A percentile compares a stretch with the other conserved stretches of the same genome.
Conservation (phyloP, 371 early-diverging fungal species). For the Mortierella sp. region DNA sequence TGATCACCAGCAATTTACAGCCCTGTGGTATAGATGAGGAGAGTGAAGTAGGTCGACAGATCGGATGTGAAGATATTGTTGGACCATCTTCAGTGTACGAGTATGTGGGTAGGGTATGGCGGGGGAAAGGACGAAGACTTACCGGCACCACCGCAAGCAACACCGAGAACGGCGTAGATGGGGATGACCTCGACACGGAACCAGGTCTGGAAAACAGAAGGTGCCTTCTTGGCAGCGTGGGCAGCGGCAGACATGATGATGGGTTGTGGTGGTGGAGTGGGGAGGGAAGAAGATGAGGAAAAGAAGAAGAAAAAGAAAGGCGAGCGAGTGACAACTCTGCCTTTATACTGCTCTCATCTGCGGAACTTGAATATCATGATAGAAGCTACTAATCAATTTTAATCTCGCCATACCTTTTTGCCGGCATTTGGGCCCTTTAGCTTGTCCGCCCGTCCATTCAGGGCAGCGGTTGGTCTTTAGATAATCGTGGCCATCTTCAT, state of each 20-base stretch:
- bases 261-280: constrained; percentile 3
- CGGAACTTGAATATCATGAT: neutral
- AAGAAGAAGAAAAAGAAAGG: constrained; percentile 5
- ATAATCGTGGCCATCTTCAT: too few species aligned
- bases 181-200: constrained; percentile 76
- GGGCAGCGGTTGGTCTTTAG: neutral
- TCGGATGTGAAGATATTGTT: neutral
- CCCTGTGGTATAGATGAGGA: neutral
- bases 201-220: constrained; percentile 62
- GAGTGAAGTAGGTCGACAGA: neutral
- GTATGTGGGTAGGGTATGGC: neutral
- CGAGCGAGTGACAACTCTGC: neutral
- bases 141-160: constrained; percentile 70
- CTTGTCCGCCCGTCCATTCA: neutral
- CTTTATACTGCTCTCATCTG: constrained; percentile 1
- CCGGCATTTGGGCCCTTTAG: neutral
- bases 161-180: constrained; percentile 71
- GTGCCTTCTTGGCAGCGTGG: constrained; percentile 57
- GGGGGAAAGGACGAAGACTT: constrained; percentile 8
- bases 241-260: constrained; percentile 53
- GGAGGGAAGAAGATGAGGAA: constrained; percentile 3
- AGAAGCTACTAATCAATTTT: too few species aligned
- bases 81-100: neutral
- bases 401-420: neutral
- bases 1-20: neutral